phyloP scores from a whole-genome alignment of 495 filamentous ascomycete genomes.

The Trichoderma reesei region DNA sequence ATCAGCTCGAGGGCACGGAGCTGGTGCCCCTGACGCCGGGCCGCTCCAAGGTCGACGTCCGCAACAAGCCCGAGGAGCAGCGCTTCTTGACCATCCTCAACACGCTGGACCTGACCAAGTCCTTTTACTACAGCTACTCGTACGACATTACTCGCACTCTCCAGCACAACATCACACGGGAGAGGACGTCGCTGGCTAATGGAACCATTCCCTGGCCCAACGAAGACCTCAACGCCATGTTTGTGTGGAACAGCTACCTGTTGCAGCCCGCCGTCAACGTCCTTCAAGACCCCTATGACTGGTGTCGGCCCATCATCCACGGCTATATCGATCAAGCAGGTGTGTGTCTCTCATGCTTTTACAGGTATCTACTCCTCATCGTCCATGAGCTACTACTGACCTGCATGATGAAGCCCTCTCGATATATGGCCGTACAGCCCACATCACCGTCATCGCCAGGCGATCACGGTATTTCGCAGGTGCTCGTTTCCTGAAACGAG shows the following conservation, averaged over 20 bases:
- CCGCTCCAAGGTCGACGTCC: conserved; percentile 60
- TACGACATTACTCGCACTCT: conserved; percentile 92
- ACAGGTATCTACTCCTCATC: not conserved
- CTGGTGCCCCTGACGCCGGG: conserved; percentile 73
- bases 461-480: conserved; percentile 91
- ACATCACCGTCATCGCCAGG: conserved; percentile 88
- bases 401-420: conserved; percentile 45
- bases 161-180: conserved; percentile 83
- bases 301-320: conserved; percentile 94
- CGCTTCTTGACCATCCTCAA: conserved; percentile 81
- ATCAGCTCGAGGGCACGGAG: conserved; percentile 93
- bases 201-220: conserved; percentile 48
- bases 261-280: conserved; percentile 61
- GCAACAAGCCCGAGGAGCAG: conserved; percentile 70
- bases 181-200: conserved; percentile 56
- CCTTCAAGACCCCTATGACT: conserved; percentile 77
- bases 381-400: not conserved
- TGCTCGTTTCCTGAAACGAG: conserved; percentile 87
- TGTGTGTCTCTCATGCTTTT: conserved; percentile 15
- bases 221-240: conserved; percentile 83
- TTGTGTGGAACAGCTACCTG: conserved; percentile 92
- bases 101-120: conserved; percentile 79
- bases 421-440: conserved; percentile 73
- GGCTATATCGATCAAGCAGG: conserved; percentile 86
- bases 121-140: conserved; percentile 97